Conservation (phyloP, 2,329 filamentous ascomycete species). For the Clarireedia paspali region DNA sequence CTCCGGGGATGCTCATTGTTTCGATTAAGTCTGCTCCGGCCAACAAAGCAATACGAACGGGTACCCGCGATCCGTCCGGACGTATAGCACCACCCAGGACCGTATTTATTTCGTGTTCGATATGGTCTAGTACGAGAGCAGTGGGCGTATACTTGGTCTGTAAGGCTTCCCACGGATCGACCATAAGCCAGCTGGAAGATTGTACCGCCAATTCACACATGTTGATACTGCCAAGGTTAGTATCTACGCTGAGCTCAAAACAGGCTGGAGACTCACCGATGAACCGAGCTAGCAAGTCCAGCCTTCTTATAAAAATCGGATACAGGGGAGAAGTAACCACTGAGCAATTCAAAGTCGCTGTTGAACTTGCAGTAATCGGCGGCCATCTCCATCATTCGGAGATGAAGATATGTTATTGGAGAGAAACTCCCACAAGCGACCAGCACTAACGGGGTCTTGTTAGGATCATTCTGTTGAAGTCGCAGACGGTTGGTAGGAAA, state of each 20-base stretch:
- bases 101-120: conserved; percentile 81
- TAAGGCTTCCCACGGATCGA: conserved; percentile 83
- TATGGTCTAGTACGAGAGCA: conserved; percentile 83
- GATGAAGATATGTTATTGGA: conserved; percentile 66
- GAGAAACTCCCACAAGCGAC: conserved; percentile 68
- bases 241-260: too few species aligned
- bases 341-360: conserved; percentile 75
- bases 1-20: conserved; percentile 53
- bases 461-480: conserved; percentile 45
- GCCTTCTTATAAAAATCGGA: conserved; percentile 64
- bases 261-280: conserved; percentile 42
- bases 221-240: conserved; percentile 44
- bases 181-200: conserved; percentile 73
- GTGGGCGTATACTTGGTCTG: conserved; percentile 82
- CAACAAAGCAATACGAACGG: conserved; percentile 65
- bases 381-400: conserved; percentile 79
- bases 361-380: conserved; percentile 66
- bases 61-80: conserved; percentile 57
- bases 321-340: conserved; percentile 73
- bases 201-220: conserved; percentile 83
- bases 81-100: conserved; percentile 66
- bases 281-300: conserved; percentile 64
- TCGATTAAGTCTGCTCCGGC: conserved; percentile 70
- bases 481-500: conserved; percentile 56
- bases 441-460: conserved; percentile 56